Evolutionary conservation across 495 filamentous ascomycete species (phyloP).

Genomic region (Geopyxis carbonaria): DNA sequence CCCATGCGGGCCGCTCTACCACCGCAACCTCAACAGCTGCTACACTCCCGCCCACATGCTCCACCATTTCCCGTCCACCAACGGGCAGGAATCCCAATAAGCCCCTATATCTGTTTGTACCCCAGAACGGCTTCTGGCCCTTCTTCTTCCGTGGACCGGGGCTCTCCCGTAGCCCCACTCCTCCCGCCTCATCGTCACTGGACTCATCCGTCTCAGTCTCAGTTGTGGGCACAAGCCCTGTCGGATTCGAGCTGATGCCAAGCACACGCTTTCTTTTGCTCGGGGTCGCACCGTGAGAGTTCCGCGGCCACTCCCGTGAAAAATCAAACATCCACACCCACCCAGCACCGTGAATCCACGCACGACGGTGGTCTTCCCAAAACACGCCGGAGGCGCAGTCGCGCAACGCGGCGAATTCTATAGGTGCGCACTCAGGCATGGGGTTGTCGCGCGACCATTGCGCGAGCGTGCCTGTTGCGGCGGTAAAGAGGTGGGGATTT

Average conservation of each 20-base stretch:
- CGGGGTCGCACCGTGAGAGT: conserved; percentile 10
- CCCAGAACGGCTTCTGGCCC: conserved; percentile 42
- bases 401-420: conserved; percentile 47
- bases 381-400: conserved; percentile 68
- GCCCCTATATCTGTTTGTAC: conserved; percentile 75
- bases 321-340: conserved; percentile 94
- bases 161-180: conserved; percentile 28
- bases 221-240: conserved; percentile 30
- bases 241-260: conserved; percentile 28
- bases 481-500: conserved; percentile 52
- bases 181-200: conserved; percentile 23
- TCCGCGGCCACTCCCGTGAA: conserved; percentile 44
- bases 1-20: conserved; percentile 63
- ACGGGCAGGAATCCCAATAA: conserved; percentile 78
- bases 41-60: conserved; percentile 21
- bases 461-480: conserved; percentile 52
- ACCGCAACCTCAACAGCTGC: conserved; percentile 3
- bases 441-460: conserved; percentile 79
- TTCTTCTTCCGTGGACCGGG: conserved; percentile 25
- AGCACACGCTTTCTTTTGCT: conserved; percentile 25
- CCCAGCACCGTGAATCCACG: conserved; percentile 71
- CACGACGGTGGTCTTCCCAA: conserved; percentile 55
- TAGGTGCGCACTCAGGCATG: conserved; percentile 47
- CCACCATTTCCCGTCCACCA: conserved; percentile 24
- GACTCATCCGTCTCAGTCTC: conserved; percentile 34